These are phyloP conservation scores for Clonostachys chloroleuca DNA, from an alignment of 2,329 filamentous ascomycete genomes.

Conservation along the genomic window DNA sequence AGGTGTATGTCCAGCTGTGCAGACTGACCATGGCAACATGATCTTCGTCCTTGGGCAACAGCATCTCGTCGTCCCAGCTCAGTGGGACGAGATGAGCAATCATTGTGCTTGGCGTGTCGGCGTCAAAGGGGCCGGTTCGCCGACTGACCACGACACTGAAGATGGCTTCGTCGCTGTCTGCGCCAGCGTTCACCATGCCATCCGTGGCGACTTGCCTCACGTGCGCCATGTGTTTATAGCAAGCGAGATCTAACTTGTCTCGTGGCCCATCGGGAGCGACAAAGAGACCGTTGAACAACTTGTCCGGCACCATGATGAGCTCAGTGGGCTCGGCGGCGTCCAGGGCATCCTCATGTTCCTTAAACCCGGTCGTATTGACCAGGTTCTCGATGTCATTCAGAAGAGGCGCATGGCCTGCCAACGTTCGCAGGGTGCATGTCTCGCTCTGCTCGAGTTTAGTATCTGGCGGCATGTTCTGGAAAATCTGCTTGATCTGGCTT, in stretches of 20 bases:
- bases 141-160: neutral
- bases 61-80: neutral
- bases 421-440: neutral
- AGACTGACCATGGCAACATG: constrained; percentile 21
- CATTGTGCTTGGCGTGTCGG: neutral
- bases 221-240: neutral
- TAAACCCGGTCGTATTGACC: neutral
- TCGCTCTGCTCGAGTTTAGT: neutral
- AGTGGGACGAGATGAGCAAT: neutral
- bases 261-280: neutral
- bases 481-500: neutral
- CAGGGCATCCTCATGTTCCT: neutral
- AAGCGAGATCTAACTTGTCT: neutral
- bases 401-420: neutral
- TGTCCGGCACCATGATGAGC: neutral
- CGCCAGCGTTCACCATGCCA: neutral
- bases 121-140: neutral
- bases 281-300: neutral
- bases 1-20: constrained; percentile 30
- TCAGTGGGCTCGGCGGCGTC: neutral
- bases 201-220: neutral
- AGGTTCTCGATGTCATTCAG: neutral
- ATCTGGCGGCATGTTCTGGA: neutral
- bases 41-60: neutral
- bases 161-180: neutral